Evolutionary conservation across 352 stramenopile genomes (phyloP), one percentile per base, ranked within the genome.

Genomic region (Halophytophthora batemanensis): DNA sequence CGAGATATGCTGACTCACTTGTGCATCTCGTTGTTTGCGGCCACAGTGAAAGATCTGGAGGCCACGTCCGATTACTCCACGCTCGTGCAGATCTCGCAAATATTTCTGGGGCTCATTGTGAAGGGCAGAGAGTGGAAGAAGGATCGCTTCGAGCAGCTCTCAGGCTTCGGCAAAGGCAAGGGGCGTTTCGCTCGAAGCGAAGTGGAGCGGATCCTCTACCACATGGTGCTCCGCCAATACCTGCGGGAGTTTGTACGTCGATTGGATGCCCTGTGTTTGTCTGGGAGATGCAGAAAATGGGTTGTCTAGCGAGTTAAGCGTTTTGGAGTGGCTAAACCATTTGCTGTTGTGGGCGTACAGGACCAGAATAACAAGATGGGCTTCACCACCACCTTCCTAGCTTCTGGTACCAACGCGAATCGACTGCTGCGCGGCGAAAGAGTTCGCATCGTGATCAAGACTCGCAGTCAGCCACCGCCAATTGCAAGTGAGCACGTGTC

Each of bases 191-290:
- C 78, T 36, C 71, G 78, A 18, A 89, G 78, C 48, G 84, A 95
- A 69, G 69, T 89, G 28, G 84, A 95, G 45, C 74, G 84, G 12
- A 87, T 95, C 40, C 55, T 95, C 36, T 93, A 91, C 53, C 82
- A 93, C 66, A 95, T 95, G 84, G 74, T 95, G 44, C 67, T 95
- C 54, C 79, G 80, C 17, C 79, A 95, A 47, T 95, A 92, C 23
- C 46, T 93, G 13, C 66, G 77, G 3, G 84, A 95, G 70, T 47
- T 88, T 37, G 74, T 82, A 61, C 51, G 66, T 48, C 25, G 36
- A n/a, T 12, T 33, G 21, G 33, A 13, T 17, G 15, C 11, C 33
- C 7, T 38, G 29, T 14, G 28, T 17, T 2, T 10, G 41, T 50
- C 12, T 48, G 14, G 21, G 15, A 7, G 13, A 39, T 25, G 31